phyloP scores from a whole-genome alignment of 352 stramenopile species.

The Pythium apleroticum region DNA sequence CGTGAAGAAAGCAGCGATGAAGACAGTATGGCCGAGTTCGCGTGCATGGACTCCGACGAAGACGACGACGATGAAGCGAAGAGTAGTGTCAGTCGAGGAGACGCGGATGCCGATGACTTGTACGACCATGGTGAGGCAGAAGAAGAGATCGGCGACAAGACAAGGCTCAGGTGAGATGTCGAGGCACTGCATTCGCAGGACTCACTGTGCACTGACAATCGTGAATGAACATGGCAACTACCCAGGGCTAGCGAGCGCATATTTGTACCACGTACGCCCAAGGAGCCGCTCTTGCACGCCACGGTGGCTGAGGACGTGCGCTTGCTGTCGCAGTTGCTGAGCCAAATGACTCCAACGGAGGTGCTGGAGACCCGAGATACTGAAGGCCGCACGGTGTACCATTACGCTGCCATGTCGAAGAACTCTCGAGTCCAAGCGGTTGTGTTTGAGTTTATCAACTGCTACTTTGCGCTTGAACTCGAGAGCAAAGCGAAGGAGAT shows the following conservation, averaged over 20 bases:
- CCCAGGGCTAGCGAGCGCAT: conserved; percentile 17
- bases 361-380: conserved; percentile 9
- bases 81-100: background rate
- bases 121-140: conserved; percentile 14
- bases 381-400: conserved; percentile 21
- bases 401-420: conserved; percentile 20
- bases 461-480: conserved; percentile 11
- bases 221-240: background rate
- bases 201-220: background rate
- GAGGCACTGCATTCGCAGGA: background rate
- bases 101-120: conserved; percentile 9
- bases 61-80: background rate
- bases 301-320: conserved; percentile 17
- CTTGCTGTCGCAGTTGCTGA: conserved; percentile 17
- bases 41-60: conserved; percentile 18
- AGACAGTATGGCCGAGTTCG: conserved; percentile 20
- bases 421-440: conserved; percentile 10
- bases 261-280: conserved; percentile 15
- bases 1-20: background rate
- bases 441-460: conserved; percentile 20
- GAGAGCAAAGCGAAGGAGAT: conserved; percentile 3
- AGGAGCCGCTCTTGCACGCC: conserved; percentile 18
- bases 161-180: background rate
- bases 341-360: conserved; percentile 7
- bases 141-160: background rate